A percentile compares a stretch with the other conserved stretches of the same genome.
Conservation (phyloP, 2,329 filamentous ascomycete species). For the Diaporthe eres region DNA sequence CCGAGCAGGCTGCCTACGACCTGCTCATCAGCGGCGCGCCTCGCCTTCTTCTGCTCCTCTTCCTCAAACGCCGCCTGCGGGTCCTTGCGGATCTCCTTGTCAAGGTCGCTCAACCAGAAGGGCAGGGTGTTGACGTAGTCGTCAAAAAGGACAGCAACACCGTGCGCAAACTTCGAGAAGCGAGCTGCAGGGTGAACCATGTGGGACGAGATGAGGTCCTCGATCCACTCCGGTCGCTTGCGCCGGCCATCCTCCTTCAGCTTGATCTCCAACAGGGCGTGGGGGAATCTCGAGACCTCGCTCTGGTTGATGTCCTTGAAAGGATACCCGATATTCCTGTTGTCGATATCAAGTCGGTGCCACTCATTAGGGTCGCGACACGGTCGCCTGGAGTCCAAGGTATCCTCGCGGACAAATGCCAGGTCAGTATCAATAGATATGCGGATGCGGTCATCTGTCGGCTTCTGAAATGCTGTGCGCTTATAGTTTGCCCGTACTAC, state of each 20-base stretch:
- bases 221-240: slow-evolving; percentile 86
- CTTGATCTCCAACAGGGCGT: slow-evolving; percentile 93
- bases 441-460: slow-evolving; percentile 88
- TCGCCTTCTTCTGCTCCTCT: slow-evolving; percentile 87
- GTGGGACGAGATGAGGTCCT: slow-evolving; percentile 93
- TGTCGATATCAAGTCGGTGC: slow-evolving; percentile 93
- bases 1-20: slow-evolving; percentile 91
- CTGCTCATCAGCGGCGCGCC: slow-evolving; percentile 87
- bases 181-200: slow-evolving; percentile 89
- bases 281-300: slow-evolving; percentile 92
- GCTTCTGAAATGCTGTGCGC: slow-evolving; percentile 96
- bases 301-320: slow-evolving; percentile 90
- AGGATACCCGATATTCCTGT: slow-evolving; percentile 84
- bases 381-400: slow-evolving; percentile 85
- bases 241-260: slow-evolving; percentile 75
- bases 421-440: slow-evolving; percentile 95
- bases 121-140: slow-evolving; percentile 96
- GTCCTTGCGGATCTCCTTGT: slow-evolving; percentile 94
- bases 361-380: slow-evolving; percentile 90
- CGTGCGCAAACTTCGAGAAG: slow-evolving; percentile 98
- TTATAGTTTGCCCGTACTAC: slow-evolving; percentile 93
- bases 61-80: slow-evolving; percentile 92
- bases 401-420: slow-evolving; percentile 85
- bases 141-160: slow-evolving; percentile 91
- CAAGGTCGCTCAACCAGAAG: slow-evolving; percentile 94